Conservation (phyloP, 2,329 filamentous ascomycete species). For the Graphium sp. region DNA sequence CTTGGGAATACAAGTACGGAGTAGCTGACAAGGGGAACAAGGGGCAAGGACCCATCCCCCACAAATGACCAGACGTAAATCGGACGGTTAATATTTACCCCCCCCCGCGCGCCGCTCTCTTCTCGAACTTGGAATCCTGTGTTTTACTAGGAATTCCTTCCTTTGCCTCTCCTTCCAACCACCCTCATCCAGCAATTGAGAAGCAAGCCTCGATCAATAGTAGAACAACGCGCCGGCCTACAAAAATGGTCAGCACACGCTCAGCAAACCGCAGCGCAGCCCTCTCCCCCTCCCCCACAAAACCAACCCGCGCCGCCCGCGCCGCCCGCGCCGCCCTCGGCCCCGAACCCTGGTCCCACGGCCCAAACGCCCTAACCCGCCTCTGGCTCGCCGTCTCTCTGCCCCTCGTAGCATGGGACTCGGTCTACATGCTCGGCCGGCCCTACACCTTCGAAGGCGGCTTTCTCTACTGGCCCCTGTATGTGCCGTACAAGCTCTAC, state of each 20-base stretch:
- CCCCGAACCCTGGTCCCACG: conserved; percentile 26
- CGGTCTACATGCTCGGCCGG: conserved; percentile 60
- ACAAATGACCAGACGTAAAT: too few species aligned
- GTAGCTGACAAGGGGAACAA: too few species aligned
- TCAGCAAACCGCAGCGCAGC: conserved; percentile 13
- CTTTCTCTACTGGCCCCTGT: conserved; percentile 53
- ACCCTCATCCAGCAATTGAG: too few species aligned
- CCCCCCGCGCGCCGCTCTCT: too few species aligned
- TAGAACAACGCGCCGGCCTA: too few species aligned
- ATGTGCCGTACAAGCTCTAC: conserved; percentile 66
- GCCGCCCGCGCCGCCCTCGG: conserved; percentile 5
- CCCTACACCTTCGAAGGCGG: conserved; percentile 74
- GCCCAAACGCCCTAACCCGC: conserved; percentile 28
- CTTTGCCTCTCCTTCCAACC: too few species aligned
- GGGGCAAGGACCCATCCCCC: too few species aligned
- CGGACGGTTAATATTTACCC: too few species aligned
- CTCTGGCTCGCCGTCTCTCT: conserved; percentile 61
- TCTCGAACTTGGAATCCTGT: too few species aligned
- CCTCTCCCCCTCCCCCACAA: conserved; percentile 8
- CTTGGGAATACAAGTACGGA: too few species aligned
- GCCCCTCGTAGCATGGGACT: conserved; percentile 71
- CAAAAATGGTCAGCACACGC: conserved; percentile 20
- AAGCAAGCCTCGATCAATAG: too few species aligned
- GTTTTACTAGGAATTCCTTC: too few species aligned
- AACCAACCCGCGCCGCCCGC: conserved; percentile 6